phyloP scores from a whole-genome alignment of 129 eudicot species.

The Dittrichia graveolens region DNA sequence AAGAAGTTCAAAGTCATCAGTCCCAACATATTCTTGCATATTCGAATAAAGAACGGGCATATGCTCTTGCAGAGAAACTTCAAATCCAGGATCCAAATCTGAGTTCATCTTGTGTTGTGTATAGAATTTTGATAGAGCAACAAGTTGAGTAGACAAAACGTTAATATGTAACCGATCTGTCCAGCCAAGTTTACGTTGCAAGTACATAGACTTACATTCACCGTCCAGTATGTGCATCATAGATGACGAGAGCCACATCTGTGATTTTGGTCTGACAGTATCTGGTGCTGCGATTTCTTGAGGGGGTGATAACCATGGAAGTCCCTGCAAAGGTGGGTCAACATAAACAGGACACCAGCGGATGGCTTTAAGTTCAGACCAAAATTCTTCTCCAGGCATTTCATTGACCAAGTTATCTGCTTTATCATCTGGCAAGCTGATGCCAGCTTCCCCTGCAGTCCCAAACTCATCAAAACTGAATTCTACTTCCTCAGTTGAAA shows the following conservation, averaged over 20 bases:
- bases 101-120: slow-evolving; percentile 49
- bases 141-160: slow-evolving; percentile 62
- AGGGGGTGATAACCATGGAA: slow-evolving; percentile 76
- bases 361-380: slow-evolving; percentile 75
- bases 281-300: slow-evolving; percentile 71
- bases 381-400: slow-evolving; percentile 65
- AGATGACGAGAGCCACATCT: slow-evolving; percentile 86
- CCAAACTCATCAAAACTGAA: slow-evolving; percentile 27
- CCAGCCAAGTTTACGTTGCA: slow-evolving; percentile 88
- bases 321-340: slow-evolving; percentile 73
- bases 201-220: slow-evolving; percentile 55
- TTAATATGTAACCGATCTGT: slow-evolving; percentile 55
- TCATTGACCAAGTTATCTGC: slow-evolving; percentile 50
- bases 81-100: slow-evolving; percentile 44
- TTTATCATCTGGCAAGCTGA: slow-evolving; percentile 32
- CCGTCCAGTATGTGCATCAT: slow-evolving; percentile 79
- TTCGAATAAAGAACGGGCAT: slow-evolving; percentile 59
- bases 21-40: slow-evolving; percentile 65
- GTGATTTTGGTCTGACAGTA: slow-evolving; percentile 75
- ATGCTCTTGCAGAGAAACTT: slow-evolving; percentile 66
- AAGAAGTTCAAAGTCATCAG: slow-evolving; percentile 51
- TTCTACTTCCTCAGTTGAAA: slow-evolving; percentile 49
- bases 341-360: slow-evolving; percentile 88
- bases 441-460: slow-evolving; percentile 16
- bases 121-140: slow-evolving; percentile 63